Evolutionary conservation across 352 stramenopile genomes (phyloP).

Genomic region (Pythium guiyangense): DNA sequence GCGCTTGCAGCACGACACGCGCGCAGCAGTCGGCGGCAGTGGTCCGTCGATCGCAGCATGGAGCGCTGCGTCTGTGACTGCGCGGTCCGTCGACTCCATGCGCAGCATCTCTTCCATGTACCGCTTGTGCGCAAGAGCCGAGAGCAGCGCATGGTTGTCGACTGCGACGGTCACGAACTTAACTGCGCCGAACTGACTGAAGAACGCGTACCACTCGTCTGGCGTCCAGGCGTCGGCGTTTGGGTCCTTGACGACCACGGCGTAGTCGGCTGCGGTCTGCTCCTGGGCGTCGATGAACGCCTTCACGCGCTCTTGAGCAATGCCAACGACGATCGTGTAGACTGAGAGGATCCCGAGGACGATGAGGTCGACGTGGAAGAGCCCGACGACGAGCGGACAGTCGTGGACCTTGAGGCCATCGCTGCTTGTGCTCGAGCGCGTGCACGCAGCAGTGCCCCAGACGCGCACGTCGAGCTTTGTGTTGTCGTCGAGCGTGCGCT

Average conservation of each 20-base stretch:
- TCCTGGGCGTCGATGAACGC: slow-evolving; percentile 46
- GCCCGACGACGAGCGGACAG: slow-evolving; percentile 42
- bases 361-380: slow-evolving; percentile 57
- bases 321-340: slow-evolving; percentile 37
- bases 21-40: slow-evolving; percentile 20
- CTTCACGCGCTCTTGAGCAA: slow-evolving; percentile 41
- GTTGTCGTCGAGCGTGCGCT: slow-evolving; percentile 22
- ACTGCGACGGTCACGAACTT: slow-evolving; percentile 68
- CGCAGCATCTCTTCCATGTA: slow-evolving; percentile 69
- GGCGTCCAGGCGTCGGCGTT: slow-evolving; percentile 56
- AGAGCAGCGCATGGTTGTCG: slow-evolving; percentile 54
- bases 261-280: slow-evolving; percentile 72
- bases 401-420: slow-evolving; percentile 24
- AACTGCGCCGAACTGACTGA: slow-evolving; percentile 59
- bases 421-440: slow-evolving; percentile 22
- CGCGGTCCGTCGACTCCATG: slow-evolving; percentile 50
- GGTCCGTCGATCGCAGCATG: slow-evolving; percentile 31
- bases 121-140: slow-evolving; percentile 49
- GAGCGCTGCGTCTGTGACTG: slow-evolving; percentile 23
- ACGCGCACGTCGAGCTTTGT: slow-evolving; percentile 42
- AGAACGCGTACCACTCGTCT: slow-evolving; percentile 68
- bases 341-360: slow-evolving; percentile 39
- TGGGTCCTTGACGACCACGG: slow-evolving; percentile 67
- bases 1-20: slow-evolving; percentile 16
- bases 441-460: slow-evolving; percentile 53